These are phyloP conservation scores for Candida nitratophila DNA, from an alignment of 805 yeast species.

Conservation along the genomic window DNA sequence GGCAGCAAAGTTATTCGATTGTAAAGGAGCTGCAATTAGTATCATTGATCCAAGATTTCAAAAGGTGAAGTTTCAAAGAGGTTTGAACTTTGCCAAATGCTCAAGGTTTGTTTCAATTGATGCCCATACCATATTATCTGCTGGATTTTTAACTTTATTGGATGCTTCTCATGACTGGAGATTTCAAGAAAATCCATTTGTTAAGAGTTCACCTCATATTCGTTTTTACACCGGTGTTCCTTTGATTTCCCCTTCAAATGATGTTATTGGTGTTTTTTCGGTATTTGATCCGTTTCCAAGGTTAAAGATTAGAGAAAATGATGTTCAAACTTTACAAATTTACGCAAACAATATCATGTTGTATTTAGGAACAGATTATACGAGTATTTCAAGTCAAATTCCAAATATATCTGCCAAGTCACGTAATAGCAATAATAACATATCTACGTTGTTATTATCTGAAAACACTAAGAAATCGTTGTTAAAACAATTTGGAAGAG, in stretches of 20 bases:
- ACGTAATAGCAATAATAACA: neutral
- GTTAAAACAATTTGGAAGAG: constrained; percentile 46
- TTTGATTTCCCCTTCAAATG: constrained; percentile 30
- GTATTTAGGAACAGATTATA: constrained; percentile 30
- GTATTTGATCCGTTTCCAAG: constrained; percentile 46
- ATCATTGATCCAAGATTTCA: constrained; percentile 44
- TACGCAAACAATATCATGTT: constrained; percentile 35
- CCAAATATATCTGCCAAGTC: neutral
- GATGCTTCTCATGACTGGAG: constrained; percentile 73
- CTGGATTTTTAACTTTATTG: constrained; percentile 42
- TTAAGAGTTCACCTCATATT: constrained; percentile 52
- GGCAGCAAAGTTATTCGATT: constrained; percentile 34
- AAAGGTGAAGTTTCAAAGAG: constrained; percentile 40
- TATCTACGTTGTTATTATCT: neutral
- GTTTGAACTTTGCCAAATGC: constrained; percentile 41
- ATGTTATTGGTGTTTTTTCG: constrained; percentile 50
- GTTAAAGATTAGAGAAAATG: constrained; percentile 26
- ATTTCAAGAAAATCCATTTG: constrained; percentile 53
- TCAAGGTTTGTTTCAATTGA: constrained; percentile 57
- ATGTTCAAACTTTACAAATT: constrained; percentile 29
- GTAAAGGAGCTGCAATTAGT: constrained; percentile 52
- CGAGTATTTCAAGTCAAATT: constrained; percentile 1
- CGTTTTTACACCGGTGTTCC: constrained; percentile 65
- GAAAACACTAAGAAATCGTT: neutral
- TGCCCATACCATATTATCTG: constrained; percentile 59